These are phyloP conservation scores for Thyridium curvatum DNA, from an alignment of 2,329 filamentous ascomycete genomes.

Conservation along the genomic window DNA sequence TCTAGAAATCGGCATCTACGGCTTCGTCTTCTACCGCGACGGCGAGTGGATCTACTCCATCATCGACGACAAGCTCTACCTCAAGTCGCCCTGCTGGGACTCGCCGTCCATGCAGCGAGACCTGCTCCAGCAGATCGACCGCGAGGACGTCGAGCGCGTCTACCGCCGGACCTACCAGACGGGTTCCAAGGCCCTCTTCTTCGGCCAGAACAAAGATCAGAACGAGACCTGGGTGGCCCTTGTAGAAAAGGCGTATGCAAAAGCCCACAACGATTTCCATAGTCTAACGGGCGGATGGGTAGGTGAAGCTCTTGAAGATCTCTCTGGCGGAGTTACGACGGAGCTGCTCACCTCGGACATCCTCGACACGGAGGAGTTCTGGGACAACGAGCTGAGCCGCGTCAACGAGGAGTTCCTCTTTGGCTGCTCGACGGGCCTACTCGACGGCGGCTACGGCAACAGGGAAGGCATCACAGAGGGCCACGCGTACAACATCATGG, in stretches of 20 bases:
- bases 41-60: constrained; percentile 91
- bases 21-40: constrained; percentile 83
- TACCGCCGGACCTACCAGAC: constrained; percentile 68
- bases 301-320: constrained; percentile 53
- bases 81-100: constrained; percentile 77
- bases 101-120: constrained; percentile 69
- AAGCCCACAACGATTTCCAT: constrained; percentile 73
- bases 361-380: constrained; percentile 70
- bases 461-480: constrained; percentile 51
- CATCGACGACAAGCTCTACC: constrained; percentile 83
- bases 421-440: constrained; percentile 47
- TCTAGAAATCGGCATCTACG: constrained; percentile 70
- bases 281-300: constrained; percentile 68
- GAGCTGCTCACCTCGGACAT: constrained; percentile 63
- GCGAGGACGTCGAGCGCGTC: constrained; percentile 56
- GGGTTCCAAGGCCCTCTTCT: constrained; percentile 69
- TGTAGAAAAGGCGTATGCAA: constrained; percentile 75
- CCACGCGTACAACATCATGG: constrained; percentile 57
- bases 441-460: constrained; percentile 37
- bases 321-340: constrained; percentile 60
- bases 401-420: constrained; percentile 76
- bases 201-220: constrained; percentile 66
- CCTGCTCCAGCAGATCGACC: constrained; percentile 68
- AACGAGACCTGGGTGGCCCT: constrained; percentile 78
- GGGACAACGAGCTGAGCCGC: constrained; percentile 69